Base-by-base conservation (phyloP, 768 basidiomycete species). In the Podaxis sp. region DNA sequence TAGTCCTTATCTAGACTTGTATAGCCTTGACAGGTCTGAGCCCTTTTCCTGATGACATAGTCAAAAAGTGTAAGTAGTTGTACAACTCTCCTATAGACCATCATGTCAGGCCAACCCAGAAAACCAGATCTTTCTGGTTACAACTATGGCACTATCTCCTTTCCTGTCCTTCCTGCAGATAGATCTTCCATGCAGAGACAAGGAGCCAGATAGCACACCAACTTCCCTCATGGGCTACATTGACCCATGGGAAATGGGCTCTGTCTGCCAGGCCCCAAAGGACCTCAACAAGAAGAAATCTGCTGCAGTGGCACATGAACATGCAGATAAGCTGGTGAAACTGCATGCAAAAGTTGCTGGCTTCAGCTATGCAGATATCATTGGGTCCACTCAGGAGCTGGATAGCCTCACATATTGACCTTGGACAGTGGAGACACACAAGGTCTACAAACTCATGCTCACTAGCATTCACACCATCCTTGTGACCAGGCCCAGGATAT, bases 171-270 rank as follows among this genome's bases (percentile, higher is more conserved):
- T 28, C 0, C 28, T 28, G 28, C 28, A 3, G 28, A 28, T 5
- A 28, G 28, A 5, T 28, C 28, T 28, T 28, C 28, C 28, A 28
- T 5, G 3, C 28, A 28, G 28, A 28, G 93, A 95, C 82, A 91
- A 92, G 78, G 96, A 99, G 74, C 95, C 95, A 4, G 95, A 97
- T 80, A 96, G 96, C 65, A 93, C 95, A 6, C 92, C 96, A 12
- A 96, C 96, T 89, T 28, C 95, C 2, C 87, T 99, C 37, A 89
- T 88, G 48, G 97, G 97, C 15, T 85, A 90, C 28, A 98, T 99
- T 60, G 88, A 93, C 80, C 82, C 87, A 10, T 84, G 82, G 65
- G 89, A 96, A 65, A 99, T 98, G 96, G 96, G 96, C 28, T 94
- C 95, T 20, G 77, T 87, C 63, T 84, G 94, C 17, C 86, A 92